Evolutionary conservation across 306 rosid genomes (phyloP), one percentile per base, ranked within the genome.

Genomic region (Hylodesmum podocarpum): DNA sequence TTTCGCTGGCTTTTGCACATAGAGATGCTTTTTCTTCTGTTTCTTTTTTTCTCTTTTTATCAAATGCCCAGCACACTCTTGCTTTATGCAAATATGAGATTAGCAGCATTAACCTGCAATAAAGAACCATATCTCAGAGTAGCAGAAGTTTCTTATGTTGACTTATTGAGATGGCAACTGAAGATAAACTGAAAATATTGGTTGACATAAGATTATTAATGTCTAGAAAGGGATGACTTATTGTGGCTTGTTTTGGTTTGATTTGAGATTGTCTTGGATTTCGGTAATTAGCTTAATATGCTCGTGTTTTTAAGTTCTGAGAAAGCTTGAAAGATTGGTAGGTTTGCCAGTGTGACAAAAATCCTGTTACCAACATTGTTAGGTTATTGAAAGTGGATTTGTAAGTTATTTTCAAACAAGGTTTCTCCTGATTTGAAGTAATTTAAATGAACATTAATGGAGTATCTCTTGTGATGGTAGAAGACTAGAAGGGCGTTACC

Each of bases 181-280:
- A 10, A 50, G 68, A 49, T 27, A 11, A 59, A 73, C 70, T 4
- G n/a, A 12, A 67, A 61, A 70, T 46, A 51, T 81, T 40, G 44
- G 21, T 61, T n/a, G 29, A 11, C 34, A 44, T 24, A 18, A 79
- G 40, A 61, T 75, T 75, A 16, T 37, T 54, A 46, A 54, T 34
- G 80, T 64, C 40, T 61, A 44, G 81, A 58, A 5, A 19, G 53
- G 46, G 33, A 76, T 9, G 47, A 51, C 37, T 81, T 67, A 18
- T 27, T 27, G 70, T 40, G 72, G 49, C 46, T 73, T 67, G 54
- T 50, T 15, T 22, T 6, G 12, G 34, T 63, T 59, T 21, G 34
- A 66, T 21, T 54, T 59, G n/a, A 28, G 74, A 81, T 27, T 29
- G 24, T 49, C 31, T 51, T 72, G 59, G 55, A 69, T 51, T 75